Conservation (phyloP, 2,329 filamentous ascomycete species). For the Arthrobotrys sphaeroides region DNA sequence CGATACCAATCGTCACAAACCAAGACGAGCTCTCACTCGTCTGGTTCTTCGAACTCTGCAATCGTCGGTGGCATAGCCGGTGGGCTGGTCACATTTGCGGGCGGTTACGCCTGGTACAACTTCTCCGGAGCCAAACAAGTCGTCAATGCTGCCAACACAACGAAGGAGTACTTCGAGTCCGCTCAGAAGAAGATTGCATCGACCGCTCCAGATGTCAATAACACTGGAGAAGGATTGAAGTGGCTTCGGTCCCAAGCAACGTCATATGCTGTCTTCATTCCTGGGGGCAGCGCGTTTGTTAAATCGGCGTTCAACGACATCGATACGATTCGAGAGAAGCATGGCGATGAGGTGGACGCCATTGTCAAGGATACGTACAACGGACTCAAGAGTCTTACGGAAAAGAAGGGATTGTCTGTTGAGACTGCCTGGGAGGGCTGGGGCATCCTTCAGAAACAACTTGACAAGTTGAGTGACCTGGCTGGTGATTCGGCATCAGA, state of each 20-base stretch:
- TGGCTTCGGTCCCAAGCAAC: slow-evolving; percentile 10
- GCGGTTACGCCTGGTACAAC: slow-evolving; percentile 8
- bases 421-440: slow-evolving; percentile 71
- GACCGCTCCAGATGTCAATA: slow-evolving; percentile 4
- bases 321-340: slow-evolving; percentile 73
- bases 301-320: slow-evolving; percentile 76
- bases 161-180: slow-evolving; percentile 12
- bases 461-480: slow-evolving; percentile 70
- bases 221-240: slow-evolving; percentile 7
- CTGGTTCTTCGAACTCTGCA: background rate
- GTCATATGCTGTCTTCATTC: slow-evolving; percentile 75
- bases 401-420: slow-evolving; percentile 70
- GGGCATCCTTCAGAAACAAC: slow-evolving; percentile 71
- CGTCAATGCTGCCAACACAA: background rate
- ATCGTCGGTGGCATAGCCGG: slow-evolving; percentile 6
- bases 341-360: slow-evolving; percentile 75
- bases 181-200: slow-evolving; percentile 5
- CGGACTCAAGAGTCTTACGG: slow-evolving; percentile 68
- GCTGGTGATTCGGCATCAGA: slow-evolving; percentile 72
- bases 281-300: slow-evolving; percentile 74
- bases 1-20: background rate
- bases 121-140: slow-evolving; percentile 2
- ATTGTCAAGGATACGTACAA: slow-evolving; percentile 73
- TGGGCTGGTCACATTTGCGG: background rate
- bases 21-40: background rate